Percentiles rank a stretch among this genome's conserved stretches.
phyloP scores from a whole-genome alignment of 768 basidiomycete genomes.

The Calocybe gangraenosa region DNA sequence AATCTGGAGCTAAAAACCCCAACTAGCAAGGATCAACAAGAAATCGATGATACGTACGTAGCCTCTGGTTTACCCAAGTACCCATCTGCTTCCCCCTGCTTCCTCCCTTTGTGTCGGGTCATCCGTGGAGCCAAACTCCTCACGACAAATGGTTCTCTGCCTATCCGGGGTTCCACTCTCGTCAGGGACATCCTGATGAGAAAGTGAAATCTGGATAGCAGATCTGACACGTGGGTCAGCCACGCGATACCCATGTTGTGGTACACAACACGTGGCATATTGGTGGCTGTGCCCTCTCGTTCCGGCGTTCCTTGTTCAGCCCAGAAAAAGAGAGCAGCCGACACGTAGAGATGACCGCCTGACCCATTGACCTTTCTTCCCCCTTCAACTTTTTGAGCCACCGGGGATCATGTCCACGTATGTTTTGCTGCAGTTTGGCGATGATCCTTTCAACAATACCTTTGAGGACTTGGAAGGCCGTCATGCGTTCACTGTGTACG shows the following conservation, averaged over 20 bases:
- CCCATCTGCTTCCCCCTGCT: neutral
- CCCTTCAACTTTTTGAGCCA: constrained; percentile 7
- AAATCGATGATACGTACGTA: constrained; percentile 1
- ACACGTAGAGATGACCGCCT: constrained; percentile 12
- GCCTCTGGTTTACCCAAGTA: neutral
- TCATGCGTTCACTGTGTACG: constrained; percentile 68
- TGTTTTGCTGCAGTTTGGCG: constrained; percentile 61
- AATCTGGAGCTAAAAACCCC: constrained; percentile 3
- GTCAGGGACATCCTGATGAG: constrained; percentile 9
- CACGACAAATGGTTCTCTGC: neutral
- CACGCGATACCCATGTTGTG: constrained; percentile 20
- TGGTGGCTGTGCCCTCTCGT: constrained; percentile 32
- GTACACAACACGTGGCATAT: constrained; percentile 24
- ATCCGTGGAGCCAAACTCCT: constrained; percentile 1
- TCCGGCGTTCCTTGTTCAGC: constrained; percentile 27
- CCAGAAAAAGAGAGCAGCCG: constrained; percentile 13
- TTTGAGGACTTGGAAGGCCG: constrained; percentile 64
- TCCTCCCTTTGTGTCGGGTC: constrained; percentile 2
- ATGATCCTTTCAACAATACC: constrained; percentile 53
- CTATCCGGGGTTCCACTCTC: constrained; percentile 7
- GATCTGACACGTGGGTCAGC: constrained; percentile 33
- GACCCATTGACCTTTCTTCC: constrained; percentile 18
- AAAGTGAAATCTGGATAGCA: constrained; percentile 1
- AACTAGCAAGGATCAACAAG: constrained; percentile 12
- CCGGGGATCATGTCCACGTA: constrained; percentile 24